Conservation (phyloP, 768 basidiomycete genomes). For the Pholiota molesta region DNA sequence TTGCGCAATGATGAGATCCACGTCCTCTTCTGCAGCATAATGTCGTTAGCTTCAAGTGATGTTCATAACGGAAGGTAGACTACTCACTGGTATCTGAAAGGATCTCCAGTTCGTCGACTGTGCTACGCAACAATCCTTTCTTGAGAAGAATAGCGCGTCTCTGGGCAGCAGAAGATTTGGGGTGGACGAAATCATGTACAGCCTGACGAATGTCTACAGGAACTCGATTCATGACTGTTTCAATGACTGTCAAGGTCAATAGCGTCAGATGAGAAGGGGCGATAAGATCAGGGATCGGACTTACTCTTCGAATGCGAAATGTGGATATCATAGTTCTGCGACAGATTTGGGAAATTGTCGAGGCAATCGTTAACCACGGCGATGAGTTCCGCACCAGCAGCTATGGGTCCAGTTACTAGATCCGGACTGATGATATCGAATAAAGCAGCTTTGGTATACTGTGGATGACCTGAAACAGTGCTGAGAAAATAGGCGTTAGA, state of each 20-base stretch:
- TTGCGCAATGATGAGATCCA: conserved; percentile 55
- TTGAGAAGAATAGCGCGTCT: conserved; percentile 71
- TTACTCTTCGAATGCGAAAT: conserved; percentile 78
- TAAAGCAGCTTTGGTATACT: conserved; percentile 70
- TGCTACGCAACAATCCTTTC: conserved; percentile 67
- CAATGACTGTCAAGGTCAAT: conserved; percentile 54
- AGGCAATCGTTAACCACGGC: conserved; percentile 68
- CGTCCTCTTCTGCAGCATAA: conserved; percentile 54
- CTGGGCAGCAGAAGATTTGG: conserved; percentile 67
- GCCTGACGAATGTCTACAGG: conserved; percentile 56
- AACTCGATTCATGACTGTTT: conserved; percentile 62
- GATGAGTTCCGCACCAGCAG: conserved; percentile 76
- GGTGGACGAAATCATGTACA: conserved; percentile 66
- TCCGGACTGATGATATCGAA: conserved; percentile 87
- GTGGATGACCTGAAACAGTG: conserved; percentile 72
- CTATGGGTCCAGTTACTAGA: conserved; percentile 59
- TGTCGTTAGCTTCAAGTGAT: background rate
- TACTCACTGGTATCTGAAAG: conserved; percentile 61
- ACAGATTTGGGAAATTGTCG: conserved; percentile 71
- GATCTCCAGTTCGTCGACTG: conserved; percentile 75
- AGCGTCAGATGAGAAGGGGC: background rate
- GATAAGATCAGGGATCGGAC: conserved; percentile 21
- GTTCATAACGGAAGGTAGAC: background rate
- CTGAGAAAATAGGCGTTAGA: conserved; percentile 35
- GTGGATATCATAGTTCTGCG: conserved; percentile 71